A percentile compares a stretch with the other conserved stretches of the same genome.
phyloP scores from a whole-genome alignment of 2,329 filamentous ascomycete genomes.

The Colletotrichum melonis region DNA sequence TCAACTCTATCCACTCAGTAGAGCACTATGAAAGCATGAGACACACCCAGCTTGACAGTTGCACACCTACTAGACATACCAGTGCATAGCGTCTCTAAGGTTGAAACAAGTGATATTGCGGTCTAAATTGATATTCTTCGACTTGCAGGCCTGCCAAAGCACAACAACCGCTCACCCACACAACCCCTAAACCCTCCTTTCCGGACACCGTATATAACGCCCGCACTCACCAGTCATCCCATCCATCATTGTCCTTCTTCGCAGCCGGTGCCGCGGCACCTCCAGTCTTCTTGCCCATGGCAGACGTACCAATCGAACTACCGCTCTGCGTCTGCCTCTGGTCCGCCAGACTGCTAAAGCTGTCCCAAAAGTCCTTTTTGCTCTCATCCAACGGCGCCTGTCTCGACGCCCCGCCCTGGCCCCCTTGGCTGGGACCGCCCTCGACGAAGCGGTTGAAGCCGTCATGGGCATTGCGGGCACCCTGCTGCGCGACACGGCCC shows the following conservation, averaged over 20 bases:
- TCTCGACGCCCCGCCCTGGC: constrained; percentile 42
- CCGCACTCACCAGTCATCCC: constrained; percentile 70
- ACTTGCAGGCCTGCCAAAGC: constrained; percentile 30
- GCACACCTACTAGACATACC: no score
- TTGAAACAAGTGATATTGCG: constrained; percentile 19
- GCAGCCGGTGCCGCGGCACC: constrained; percentile 44
- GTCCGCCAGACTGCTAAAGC: constrained; percentile 80
- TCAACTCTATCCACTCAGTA: neutral
- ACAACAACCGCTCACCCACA: constrained; percentile 30
- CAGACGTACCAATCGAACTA: constrained; percentile 68
- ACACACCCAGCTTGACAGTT: neutral
- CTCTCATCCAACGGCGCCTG: constrained; percentile 65
- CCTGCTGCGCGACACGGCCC: constrained; percentile 74
- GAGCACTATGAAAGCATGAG: neutral
- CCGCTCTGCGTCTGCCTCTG: constrained; percentile 55
- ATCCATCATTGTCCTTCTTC: constrained; percentile 67
- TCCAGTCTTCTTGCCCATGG: constrained; percentile 64
- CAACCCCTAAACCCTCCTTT: constrained; percentile 14
- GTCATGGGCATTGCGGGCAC: constrained; percentile 80
- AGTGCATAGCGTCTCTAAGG: neutral
- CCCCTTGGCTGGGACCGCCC: constrained; percentile 61
- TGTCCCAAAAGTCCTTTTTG: constrained; percentile 92
- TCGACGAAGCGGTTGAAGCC: constrained; percentile 91
- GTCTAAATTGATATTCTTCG: constrained; percentile 26
- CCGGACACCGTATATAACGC: neutral